A percentile compares a stretch with the other conserved stretches of the same genome.
Evolutionary conservation across 176 grass and related monocot species (phyloP).

Genomic region (Phragmites australis): DNA sequence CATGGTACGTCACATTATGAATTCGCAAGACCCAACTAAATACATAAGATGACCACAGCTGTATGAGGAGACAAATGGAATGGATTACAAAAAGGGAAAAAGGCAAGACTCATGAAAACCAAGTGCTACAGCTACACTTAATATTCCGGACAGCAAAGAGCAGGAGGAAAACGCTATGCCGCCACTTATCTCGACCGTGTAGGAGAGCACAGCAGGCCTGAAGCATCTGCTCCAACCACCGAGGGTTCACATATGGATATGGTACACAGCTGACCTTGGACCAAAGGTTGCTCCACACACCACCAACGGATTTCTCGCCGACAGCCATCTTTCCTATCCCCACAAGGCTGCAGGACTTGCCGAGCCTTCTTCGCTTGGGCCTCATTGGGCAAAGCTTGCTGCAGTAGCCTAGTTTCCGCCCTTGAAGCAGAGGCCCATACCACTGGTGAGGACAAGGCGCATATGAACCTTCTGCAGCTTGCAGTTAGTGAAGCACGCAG

Average conservation of each 20-base stretch:
- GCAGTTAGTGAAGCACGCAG: slow-evolving; percentile 87
- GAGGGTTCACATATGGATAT: slow-evolving; percentile 83
- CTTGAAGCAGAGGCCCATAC: slow-evolving; percentile 74
- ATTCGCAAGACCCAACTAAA: too few relatives aligned
- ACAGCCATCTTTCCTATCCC: slow-evolving; percentile 41
- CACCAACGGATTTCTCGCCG: slow-evolving; percentile 77
- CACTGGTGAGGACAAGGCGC: slow-evolving; percentile 66
- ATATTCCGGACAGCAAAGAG: too few relatives aligned
- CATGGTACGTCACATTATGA: too few relatives aligned
- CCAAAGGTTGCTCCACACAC: slow-evolving; percentile 67
- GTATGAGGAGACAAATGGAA: too few relatives aligned
- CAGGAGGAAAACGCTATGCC: background rate
- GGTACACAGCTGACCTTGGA: slow-evolving; percentile 76
- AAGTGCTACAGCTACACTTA: too few relatives aligned
- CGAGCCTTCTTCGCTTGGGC: slow-evolving; percentile 67
- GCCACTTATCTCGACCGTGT: slow-evolving; percentile 65
- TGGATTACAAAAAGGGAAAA: too few relatives aligned
- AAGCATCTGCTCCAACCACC: slow-evolving; percentile 74
- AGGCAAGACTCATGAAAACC: too few relatives aligned
- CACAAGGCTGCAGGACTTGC: slow-evolving; percentile 58
- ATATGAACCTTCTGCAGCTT: slow-evolving; percentile 85
- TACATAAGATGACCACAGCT: too few relatives aligned
- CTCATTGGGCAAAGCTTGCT: slow-evolving; percentile 64
- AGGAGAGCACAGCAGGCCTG: slow-evolving; percentile 75
- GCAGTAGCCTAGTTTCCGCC: slow-evolving; percentile 64